Evolutionary conservation across 148 eudicot genomes (phyloP), one percentile per base, ranked within the genome.

Genomic region (Spergularia bocconei): DNA sequence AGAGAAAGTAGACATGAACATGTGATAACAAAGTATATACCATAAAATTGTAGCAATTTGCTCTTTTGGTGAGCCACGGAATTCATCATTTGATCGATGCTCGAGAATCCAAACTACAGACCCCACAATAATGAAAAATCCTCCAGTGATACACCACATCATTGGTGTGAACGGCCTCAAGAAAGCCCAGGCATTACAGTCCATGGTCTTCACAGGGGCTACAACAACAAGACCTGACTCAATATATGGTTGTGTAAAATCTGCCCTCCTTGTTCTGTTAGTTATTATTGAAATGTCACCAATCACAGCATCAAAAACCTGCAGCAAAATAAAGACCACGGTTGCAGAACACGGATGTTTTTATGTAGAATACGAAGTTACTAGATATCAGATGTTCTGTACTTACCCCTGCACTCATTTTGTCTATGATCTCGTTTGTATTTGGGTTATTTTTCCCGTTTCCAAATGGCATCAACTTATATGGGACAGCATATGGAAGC

Each of bases 171-270:
- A 91, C 12, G 96, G 93, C 47, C 71, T 74, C 59, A 87, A 70
- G 84, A 90, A 90, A 48, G 86, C 90, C 96, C 92, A 90, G 14
- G 84, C 88, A 75, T 82, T 82, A 17, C 87, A 77, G 57, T 83
- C 83, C 70, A 36, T 14, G 48, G 72, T 77, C 79, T 64, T 73
- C 16, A 82, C 76, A 47, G 84, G 89, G 21, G 86, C 92, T 66
- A 90, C 90, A 54, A 90, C 86, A 19, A 90, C 90, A 54, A 90
- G 80, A 65, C 96, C 96, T 0, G 96, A 88, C 39, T 84, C 96
- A 13, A 78, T 76, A 63, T 75, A 88, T 55, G 96, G 96, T 73
- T 86, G 90, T 15, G 90, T 88, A 64, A 88, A 90, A 74, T 90
- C 96, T 60, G 87, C 90, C 47, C 77, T 70, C 74, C 65, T 85